A percentile compares a stretch with the other conserved stretches of the same genome.
These are phyloP conservation scores for Arabidopsis lyrata DNA, from an alignment of 441 rosid genomes.

Conservation along the genomic window DNA sequence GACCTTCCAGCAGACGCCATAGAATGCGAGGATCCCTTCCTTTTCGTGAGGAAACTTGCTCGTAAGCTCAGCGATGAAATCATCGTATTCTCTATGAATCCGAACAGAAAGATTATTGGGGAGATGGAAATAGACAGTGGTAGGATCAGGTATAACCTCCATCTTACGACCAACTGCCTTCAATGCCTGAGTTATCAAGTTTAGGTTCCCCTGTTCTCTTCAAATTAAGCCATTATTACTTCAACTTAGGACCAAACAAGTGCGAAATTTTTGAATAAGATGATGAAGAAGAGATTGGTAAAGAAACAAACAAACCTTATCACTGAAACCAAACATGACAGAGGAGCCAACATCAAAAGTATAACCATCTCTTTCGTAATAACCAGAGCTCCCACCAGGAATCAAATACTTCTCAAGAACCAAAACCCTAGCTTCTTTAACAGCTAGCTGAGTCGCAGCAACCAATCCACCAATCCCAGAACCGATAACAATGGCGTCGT, in stretches of 20 bases:
- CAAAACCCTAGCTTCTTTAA: conserved; percentile 88
- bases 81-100: conserved; percentile 75
- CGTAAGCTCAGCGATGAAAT: conserved; percentile 70
- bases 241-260: not conserved
- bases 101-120: conserved; percentile 77
- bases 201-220: conserved; percentile 82
- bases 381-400: conserved; percentile 98
- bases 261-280: not conserved
- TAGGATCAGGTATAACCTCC: conserved; percentile 96
- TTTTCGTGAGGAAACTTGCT: conserved; percentile 84
- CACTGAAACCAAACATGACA: conserved; percentile 98
- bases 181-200: conserved; percentile 90
- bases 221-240: conserved; percentile 18
- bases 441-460: conserved; percentile 87
- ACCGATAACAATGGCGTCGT: conserved; percentile 89
- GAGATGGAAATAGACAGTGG: conserved; percentile 95
- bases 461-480: conserved; percentile 96
- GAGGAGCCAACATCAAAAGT: conserved; percentile 98
- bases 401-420: conserved; percentile 94
- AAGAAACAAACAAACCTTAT: conserved; percentile 67
- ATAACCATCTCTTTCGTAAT: conserved; percentile 82
- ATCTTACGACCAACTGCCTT: conserved; percentile 87
- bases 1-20: conserved; percentile 92
- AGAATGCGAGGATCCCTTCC: conserved; percentile 86
- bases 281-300: not conserved